These are phyloP conservation scores for Benincasa hispida DNA, from an alignment of 306 rosid species.

Conservation along the genomic window DNA sequence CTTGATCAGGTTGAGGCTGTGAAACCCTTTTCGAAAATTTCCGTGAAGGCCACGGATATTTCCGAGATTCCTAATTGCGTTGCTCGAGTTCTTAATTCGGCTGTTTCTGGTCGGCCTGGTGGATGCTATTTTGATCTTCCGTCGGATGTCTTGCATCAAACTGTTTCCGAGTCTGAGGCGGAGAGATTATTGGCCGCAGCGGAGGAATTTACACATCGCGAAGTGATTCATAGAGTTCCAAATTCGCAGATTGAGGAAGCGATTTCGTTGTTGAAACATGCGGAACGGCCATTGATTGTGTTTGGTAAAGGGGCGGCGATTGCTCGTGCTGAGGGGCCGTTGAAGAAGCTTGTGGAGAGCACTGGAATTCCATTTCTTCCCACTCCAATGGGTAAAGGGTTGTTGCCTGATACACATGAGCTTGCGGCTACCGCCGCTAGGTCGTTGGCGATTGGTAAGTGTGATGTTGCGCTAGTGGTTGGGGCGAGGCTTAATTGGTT, in stretches of 20 bases:
- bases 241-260: conserved; percentile 34
- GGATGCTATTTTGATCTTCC: conserved; percentile 88
- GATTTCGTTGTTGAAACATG: conserved; percentile 37
- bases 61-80: conserved; percentile 51
- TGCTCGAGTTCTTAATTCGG: conserved; percentile 33
- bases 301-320: conserved; percentile 88
- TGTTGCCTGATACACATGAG: conserved; percentile 63
- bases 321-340: conserved; percentile 52
- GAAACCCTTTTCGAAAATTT: conserved; percentile 60
- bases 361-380: conserved; percentile 91
- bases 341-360: conserved; percentile 50
- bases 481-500: conserved; percentile 92
- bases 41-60: conserved; percentile 42
- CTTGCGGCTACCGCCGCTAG: conserved; percentile 90
- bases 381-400: conserved; percentile 92
- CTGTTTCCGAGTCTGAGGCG: conserved; percentile 38
- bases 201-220: conserved; percentile 3
- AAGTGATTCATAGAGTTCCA: neutral
- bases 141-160: conserved; percentile 68
- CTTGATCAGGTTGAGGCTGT: conserved; percentile 75
- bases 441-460: conserved; percentile 73
- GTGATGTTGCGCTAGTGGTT: conserved; percentile 80
- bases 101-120: conserved; percentile 61
- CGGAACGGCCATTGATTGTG: conserved; percentile 77
- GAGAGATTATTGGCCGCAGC: conserved; percentile 39